phyloP scores from a whole-genome alignment of 148 eudicot genomes.

The Vaccinium corymbosum region DNA sequence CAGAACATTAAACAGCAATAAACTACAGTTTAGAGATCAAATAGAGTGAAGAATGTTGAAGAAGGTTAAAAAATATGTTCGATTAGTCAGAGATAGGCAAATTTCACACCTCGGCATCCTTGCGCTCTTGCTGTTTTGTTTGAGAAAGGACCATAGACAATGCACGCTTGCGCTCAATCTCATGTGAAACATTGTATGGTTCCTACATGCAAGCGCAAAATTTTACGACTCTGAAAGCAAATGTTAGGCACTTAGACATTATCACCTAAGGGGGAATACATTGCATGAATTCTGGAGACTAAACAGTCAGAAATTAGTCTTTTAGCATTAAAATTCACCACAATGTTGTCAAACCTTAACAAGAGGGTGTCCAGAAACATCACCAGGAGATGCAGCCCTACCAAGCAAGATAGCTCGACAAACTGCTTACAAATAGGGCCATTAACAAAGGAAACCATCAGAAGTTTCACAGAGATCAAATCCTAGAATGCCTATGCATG shows the following conservation, averaged over 20 bases:
- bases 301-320: conserved; percentile 7
- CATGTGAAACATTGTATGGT: conserved; percentile 76
- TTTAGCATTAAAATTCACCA: not conserved
- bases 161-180: conserved; percentile 85
- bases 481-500: not conserved
- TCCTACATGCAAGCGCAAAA: conserved; percentile 42
- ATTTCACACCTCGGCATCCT: conserved; percentile 77
- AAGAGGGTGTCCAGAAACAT: conserved; percentile 74
- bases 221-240: not conserved
- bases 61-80: conserved; percentile 4
- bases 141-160: conserved; percentile 89
- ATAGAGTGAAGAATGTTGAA: not conserved
- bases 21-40: not conserved
- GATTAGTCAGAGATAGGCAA: conserved; percentile 12
- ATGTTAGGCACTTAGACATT: not conserved
- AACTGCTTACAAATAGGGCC: conserved; percentile 32
- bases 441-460: conserved; percentile 16
- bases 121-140: conserved; percentile 92
- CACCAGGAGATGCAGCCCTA: conserved; percentile 80
- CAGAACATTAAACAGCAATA: not conserved
- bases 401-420: conserved; percentile 64
- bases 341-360: conserved; percentile 50
- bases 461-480: conserved; percentile 3
- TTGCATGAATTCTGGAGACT: not conserved
- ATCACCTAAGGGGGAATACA: not conserved